phyloP scores from a whole-genome alignment of 2,329 filamentous ascomycete genomes.

The Sporothrix humicola region DNA sequence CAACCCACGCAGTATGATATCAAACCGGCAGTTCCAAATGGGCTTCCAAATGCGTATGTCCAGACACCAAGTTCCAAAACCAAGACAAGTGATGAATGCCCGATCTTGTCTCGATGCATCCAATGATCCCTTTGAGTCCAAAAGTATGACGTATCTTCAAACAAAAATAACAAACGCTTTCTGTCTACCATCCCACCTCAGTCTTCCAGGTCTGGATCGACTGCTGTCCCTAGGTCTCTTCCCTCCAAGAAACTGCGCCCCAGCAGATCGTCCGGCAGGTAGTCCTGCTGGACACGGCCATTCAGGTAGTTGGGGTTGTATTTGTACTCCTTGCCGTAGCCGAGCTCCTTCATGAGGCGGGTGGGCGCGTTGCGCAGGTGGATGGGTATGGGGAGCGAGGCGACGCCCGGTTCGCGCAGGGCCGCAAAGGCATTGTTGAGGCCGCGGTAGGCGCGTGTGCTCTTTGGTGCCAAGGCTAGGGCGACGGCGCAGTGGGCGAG shows the following conservation, averaged over 20 bases:
- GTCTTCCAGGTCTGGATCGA: constrained; percentile 70
- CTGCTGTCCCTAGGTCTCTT: constrained; percentile 74
- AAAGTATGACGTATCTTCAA: too few relatives aligned
- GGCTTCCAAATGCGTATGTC: too few relatives aligned
- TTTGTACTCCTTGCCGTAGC: constrained; percentile 90
- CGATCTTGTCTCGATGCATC: too few relatives aligned
- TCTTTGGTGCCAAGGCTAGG: constrained; percentile 80
- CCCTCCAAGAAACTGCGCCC: constrained; percentile 80
- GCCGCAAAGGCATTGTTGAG: constrained; percentile 81
- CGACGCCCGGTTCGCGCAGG: constrained; percentile 81
- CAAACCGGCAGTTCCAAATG: too few relatives aligned
- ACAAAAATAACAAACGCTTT: too few relatives aligned
- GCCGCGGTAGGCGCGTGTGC: constrained; percentile 81
- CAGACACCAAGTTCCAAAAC: too few relatives aligned
- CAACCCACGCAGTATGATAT: too few relatives aligned
- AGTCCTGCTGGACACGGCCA: constrained; percentile 83
- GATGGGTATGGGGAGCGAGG: constrained; percentile 79
- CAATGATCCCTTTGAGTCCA: too few relatives aligned
- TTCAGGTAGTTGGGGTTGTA: constrained; percentile 91
- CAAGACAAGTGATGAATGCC: too few relatives aligned
- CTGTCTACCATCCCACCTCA: background rate
- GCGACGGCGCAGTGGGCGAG: constrained; percentile 87
- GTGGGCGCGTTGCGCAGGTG: constrained; percentile 94
- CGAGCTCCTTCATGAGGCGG: constrained; percentile 88
- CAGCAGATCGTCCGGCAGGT: constrained; percentile 77